Conservation (phyloP, 2,329 filamentous ascomycete genomes). For the Fusarium brachygibbosum region DNA sequence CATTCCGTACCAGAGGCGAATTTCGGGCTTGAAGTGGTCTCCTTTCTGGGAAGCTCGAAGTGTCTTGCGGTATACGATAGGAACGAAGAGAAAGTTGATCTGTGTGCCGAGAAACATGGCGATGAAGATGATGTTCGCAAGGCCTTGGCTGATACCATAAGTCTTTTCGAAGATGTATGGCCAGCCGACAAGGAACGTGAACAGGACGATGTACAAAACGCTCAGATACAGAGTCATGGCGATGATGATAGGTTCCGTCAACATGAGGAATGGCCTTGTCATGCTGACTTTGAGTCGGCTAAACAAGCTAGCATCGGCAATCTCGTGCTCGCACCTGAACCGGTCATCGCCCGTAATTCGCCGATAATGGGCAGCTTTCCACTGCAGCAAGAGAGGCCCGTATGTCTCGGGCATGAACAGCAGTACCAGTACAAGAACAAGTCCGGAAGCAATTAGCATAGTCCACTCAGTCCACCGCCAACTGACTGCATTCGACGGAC, state of each 20-base stretch:
- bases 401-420: constrained; percentile 77
- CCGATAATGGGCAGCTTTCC: constrained; percentile 71
- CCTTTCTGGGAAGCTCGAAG: constrained; percentile 43
- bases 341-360: constrained; percentile 72
- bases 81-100: constrained; percentile 52
- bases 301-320: constrained; percentile 63
- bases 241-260: constrained; percentile 56
- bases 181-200: constrained; percentile 67
- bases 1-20: constrained; percentile 59
- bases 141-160: constrained; percentile 58
- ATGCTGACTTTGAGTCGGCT: constrained; percentile 63
- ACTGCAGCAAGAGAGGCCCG: constrained; percentile 66
- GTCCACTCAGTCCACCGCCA: constrained; percentile 78
- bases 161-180: constrained; percentile 61
- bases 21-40: constrained; percentile 53
- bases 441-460: constrained; percentile 72
- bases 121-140: constrained; percentile 60
- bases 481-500: constrained; percentile 63
- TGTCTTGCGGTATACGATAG: constrained; percentile 53
- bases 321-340: constrained; percentile 75
- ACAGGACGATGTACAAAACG: constrained; percentile 66
- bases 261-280: constrained; percentile 58
- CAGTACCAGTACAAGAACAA: constrained; percentile 68
- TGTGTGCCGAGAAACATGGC: constrained; percentile 59
- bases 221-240: constrained; percentile 65